phyloP scores from a whole-genome alignment of 768 basidiomycete genomes.

The Leccinellum albellum region DNA sequence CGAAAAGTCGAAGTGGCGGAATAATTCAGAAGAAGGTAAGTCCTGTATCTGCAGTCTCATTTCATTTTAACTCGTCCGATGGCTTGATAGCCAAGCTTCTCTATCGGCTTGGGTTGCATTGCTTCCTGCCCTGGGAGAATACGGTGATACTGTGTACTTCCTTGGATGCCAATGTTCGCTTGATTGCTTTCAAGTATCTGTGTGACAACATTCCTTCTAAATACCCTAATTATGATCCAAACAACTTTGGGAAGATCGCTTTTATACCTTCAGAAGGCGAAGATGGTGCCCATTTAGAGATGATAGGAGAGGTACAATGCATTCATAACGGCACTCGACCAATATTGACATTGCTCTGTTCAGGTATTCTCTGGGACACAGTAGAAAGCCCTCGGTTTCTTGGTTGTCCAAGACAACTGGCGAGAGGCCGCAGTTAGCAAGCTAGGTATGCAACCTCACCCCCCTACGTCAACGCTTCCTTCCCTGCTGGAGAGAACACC shows the following conservation, averaged over 20 bases:
- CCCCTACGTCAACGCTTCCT: constrained; percentile 59
- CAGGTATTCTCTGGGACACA: constrained; percentile 69
- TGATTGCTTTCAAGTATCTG: constrained; percentile 74
- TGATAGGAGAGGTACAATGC: constrained; percentile 54
- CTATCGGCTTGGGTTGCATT: constrained; percentile 63
- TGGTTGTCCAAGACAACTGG: constrained; percentile 54
- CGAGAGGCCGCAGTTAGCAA: constrained; percentile 54
- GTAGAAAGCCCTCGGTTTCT: constrained; percentile 76
- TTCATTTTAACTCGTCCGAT: neutral
- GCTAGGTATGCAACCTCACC: constrained; percentile 67
- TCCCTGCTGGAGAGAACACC: constrained; percentile 55
- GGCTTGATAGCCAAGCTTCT: constrained; percentile 67
- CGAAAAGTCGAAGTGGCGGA: constrained; percentile 69
- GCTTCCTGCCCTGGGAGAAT: constrained; percentile 62
- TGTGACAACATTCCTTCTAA: constrained; percentile 63
- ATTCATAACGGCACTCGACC: neutral
- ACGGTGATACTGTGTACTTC: constrained; percentile 69
- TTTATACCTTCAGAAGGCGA: constrained; percentile 76
- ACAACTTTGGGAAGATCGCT: constrained; percentile 50
- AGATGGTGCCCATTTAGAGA: constrained; percentile 50
- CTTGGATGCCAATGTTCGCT: constrained; percentile 45
- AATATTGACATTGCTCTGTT: neutral
- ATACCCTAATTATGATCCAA: constrained; percentile 59
- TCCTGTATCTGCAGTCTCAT: neutral
- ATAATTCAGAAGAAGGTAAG: constrained; percentile 82